Evolutionary conservation across 345 rosid species (phyloP), one percentile per base, ranked within the genome.

Genomic region (Fremontodendron californicum): DNA sequence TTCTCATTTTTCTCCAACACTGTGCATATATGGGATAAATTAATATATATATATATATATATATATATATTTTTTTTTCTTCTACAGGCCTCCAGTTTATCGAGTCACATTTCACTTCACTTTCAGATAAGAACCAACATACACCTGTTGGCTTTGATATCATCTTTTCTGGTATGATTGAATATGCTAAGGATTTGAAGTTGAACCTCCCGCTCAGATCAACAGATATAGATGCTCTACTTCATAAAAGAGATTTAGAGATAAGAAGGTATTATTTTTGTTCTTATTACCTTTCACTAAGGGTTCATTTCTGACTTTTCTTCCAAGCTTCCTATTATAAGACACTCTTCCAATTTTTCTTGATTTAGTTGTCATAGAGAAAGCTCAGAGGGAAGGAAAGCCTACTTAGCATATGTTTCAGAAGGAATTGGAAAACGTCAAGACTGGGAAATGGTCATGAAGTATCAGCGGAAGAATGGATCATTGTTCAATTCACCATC

Each of bases 401-500:
- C 88, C 46, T 91, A 91, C 80, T 65, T 89, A 42, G 88, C 86
- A 21, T 94, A 88, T 77, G 83, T 89, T 80, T 86, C 90, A 16
- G 97, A 94, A 83, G 98, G 94, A 78, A 84, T 86, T 77, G 84
- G 88, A 27, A 81, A 82, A 31, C 37, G 76, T 11, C 87, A 84
- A 66, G 86, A 90, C 68, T 89, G 93, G 96, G 88, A 86, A 79
- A 78, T 78, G 85, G 80, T 88, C 51, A 85, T 85, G 82, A 91
- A 88, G 75, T 88, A 88, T 81, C 93, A 92, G 77, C 85, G 89
- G 71, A 87, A 82, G 81, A 86, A 92, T 21, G 98, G 98, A 0
- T 94, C 96, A 3, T 65, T 94, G 78, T 94, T 88, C 71, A 85
- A 94, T 82, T 94, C 97, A 75, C 98, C 98, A 66, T 88, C 97